Conservation (phyloP, 1,284 basidiomycete species). For the Quambalaria eucalypti region DNA sequence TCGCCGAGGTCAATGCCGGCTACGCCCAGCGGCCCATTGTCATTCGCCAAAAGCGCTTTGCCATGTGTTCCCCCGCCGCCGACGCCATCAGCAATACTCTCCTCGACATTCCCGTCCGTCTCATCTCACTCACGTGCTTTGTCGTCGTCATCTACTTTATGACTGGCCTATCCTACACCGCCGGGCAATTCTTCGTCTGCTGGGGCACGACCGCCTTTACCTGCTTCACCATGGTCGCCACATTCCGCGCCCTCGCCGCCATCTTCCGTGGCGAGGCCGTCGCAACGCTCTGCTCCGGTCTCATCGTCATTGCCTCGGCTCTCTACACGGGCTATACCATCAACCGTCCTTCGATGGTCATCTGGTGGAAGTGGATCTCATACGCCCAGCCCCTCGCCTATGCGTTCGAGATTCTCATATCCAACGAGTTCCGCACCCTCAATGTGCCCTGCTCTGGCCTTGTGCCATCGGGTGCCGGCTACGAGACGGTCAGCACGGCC, state of each 20-base stretch:
- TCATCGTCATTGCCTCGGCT: slow-evolving; percentile 57
- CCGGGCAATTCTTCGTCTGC: slow-evolving; percentile 47
- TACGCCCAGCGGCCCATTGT: slow-evolving; percentile 62
- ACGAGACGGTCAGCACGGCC: slow-evolving; percentile 6
- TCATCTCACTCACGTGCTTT: slow-evolving; percentile 54
- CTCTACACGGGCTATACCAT: slow-evolving; percentile 64
- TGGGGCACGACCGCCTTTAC: slow-evolving; percentile 26
- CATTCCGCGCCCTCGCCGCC: slow-evolving; percentile 47
- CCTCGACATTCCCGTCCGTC: slow-evolving; percentile 62
- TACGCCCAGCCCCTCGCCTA: slow-evolving; percentile 51
- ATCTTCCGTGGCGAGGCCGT: slow-evolving; percentile 51
- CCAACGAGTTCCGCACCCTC: slow-evolving; percentile 53
- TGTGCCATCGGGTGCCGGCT: slow-evolving; percentile 18
- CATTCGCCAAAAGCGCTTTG: slow-evolving; percentile 53
- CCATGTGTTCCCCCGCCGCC: slow-evolving; percentile 48
- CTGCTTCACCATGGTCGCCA: slow-evolving; percentile 11
- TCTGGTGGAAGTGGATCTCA: slow-evolving; percentile 48
- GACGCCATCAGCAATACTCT: slow-evolving; percentile 59
- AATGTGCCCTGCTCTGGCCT: slow-evolving; percentile 15
- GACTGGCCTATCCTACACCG: slow-evolving; percentile 53
- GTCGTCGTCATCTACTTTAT: slow-evolving; percentile 60
- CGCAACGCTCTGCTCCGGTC: slow-evolving; percentile 55
- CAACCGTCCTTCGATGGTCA: slow-evolving; percentile 50
- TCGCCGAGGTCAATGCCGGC: slow-evolving; percentile 60
- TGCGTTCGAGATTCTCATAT: slow-evolving; percentile 54